These are phyloP conservation scores for Phytophthora colocasiae DNA, from an alignment of 352 stramenopile genomes.

Conservation along the genomic window DNA sequence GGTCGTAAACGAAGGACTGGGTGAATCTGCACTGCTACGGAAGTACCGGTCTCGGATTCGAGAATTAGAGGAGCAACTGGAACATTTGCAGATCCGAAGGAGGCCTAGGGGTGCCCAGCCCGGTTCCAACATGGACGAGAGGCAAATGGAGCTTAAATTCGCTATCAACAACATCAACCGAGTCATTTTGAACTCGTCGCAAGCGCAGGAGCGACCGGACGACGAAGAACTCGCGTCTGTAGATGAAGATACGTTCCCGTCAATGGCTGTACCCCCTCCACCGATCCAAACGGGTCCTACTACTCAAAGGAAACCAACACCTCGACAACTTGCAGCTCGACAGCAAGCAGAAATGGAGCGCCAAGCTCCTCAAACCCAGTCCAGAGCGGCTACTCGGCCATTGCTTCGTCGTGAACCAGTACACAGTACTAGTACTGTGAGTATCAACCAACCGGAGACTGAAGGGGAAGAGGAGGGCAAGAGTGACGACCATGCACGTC, in stretches of 20 bases:
- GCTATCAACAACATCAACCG: constrained; percentile 85
- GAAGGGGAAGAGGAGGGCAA: constrained; percentile 37
- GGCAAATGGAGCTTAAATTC: constrained; percentile 78
- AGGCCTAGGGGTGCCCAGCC: constrained; percentile 23
- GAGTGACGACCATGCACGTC: constrained; percentile 36
- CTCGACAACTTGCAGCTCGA: constrained; percentile 22
- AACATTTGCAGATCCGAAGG: constrained; percentile 60
- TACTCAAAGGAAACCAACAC: constrained; percentile 24
- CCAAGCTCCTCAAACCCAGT: constrained; percentile 16
- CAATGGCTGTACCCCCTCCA: constrained; percentile 11
- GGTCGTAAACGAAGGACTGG: constrained; percentile 88
- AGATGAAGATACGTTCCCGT: constrained; percentile 39
- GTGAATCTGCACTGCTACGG: constrained; percentile 67
- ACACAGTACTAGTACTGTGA: constrained; percentile 40
- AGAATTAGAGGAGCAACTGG: constrained; percentile 72
- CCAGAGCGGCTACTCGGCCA: constrained; percentile 32
- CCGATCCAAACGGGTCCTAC: constrained; percentile 10
- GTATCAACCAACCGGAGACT: constrained; percentile 19
- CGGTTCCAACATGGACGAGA: constrained; percentile 47
- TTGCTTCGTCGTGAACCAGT: constrained; percentile 32
- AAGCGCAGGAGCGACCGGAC: constrained; percentile 34
- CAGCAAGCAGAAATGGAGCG: constrained; percentile 24
- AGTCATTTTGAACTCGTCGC: constrained; percentile 78
- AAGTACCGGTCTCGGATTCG: constrained; percentile 76
- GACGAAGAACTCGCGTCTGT: constrained; percentile 40